Evolutionary conservation across 2,329 filamentous ascomycete species (phyloP).

Genomic region (Fusarium phyllophilum): DNA sequence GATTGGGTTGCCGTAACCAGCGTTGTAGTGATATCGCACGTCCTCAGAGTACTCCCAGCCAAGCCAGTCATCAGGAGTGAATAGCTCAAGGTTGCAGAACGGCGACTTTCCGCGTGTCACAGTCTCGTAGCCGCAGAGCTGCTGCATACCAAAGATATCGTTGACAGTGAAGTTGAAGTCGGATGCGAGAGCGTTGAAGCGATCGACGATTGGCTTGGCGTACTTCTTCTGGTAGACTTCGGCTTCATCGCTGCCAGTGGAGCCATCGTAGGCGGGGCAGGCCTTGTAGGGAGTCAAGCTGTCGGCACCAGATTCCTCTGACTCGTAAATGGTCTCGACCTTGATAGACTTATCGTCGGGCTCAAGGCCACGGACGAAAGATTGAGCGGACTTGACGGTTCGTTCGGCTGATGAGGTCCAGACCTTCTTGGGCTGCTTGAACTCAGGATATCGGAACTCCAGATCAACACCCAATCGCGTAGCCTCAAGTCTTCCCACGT

Average conservation of each 20-base stretch:
- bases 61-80: conserved; percentile 72
- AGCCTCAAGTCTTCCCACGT: conserved; percentile 69
- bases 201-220: conserved; percentile 68
- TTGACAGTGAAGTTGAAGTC: conserved; percentile 70
- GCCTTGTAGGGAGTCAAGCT: conserved; percentile 71
- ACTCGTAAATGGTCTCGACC: conserved; percentile 66
- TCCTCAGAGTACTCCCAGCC: conserved; percentile 73
- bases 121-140: conserved; percentile 73
- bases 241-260: conserved; percentile 66
- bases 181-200: conserved; percentile 63
- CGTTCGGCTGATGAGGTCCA: conserved; percentile 73
- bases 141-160: conserved; percentile 73
- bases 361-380: conserved; percentile 67
- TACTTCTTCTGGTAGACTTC: conserved; percentile 63
- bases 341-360: conserved; percentile 62
- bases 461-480: conserved; percentile 68
- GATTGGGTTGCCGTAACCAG: conserved; percentile 69
- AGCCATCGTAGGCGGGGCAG: conserved; percentile 70
- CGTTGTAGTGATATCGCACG: conserved; percentile 72
- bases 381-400: conserved; percentile 66
- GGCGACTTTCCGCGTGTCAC: conserved; percentile 70
- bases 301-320: conserved; percentile 66
- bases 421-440: conserved; percentile 63
- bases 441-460: conserved; percentile 65
- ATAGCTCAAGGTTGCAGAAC: conserved; percentile 69